Evolutionary conservation across 257 asterid species (phyloP).

Genomic region (Solanum chiquidenum): DNA sequence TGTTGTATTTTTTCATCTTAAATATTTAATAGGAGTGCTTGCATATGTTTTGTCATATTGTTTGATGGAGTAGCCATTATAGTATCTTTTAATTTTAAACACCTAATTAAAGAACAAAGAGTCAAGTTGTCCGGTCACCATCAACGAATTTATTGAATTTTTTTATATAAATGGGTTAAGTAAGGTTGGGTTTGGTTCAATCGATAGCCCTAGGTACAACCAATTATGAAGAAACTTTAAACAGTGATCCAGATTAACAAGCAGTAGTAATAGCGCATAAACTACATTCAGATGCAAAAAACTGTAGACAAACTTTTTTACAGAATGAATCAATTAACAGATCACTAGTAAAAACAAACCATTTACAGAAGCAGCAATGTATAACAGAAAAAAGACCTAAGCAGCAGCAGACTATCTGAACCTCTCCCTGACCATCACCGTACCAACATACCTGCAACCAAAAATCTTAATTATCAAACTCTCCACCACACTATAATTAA

Average conservation of each 20-base stretch:
- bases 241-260: neutral
- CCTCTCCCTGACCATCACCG: conserved; percentile 53
- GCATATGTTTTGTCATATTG: too few species aligned
- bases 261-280: neutral
- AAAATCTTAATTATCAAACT: neutral
- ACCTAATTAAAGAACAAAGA: too few species aligned
- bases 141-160: too few species aligned
- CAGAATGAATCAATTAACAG: neutral
- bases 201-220: too few species aligned
- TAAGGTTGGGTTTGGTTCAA: too few species aligned
- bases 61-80: too few species aligned
- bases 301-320: neutral
- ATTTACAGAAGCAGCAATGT: neutral
- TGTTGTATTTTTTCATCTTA: too few species aligned
- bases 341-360: neutral
- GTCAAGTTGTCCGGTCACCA: too few species aligned
- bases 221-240: too few species aligned
- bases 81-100: too few species aligned
- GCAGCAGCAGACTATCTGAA: conserved; percentile 4
- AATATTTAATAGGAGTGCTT: too few species aligned
- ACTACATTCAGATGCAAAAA: neutral
- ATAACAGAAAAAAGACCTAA: neutral
- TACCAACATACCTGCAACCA: conserved; percentile 49
- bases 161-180: too few species aligned
- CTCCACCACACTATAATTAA: neutral